phyloP scores from a whole-genome alignment of 1,284 basidiomycete species.

The Anthracocystis walkeri region DNA sequence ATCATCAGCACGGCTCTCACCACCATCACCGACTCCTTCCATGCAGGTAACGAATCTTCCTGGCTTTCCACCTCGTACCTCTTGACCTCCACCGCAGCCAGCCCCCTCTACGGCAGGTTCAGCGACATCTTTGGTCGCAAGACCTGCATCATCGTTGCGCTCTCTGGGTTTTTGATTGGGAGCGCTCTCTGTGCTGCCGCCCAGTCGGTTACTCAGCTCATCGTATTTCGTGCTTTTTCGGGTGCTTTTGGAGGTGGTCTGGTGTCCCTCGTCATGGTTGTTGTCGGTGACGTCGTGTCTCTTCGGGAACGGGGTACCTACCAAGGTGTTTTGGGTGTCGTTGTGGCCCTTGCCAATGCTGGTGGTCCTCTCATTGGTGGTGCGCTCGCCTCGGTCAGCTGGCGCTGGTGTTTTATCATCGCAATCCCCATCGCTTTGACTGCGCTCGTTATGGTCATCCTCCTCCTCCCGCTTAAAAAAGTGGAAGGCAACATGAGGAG shows the following conservation, averaged over 20 bases:
- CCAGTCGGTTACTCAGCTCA: constrained; percentile 76
- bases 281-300: constrained; percentile 56
- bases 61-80: constrained; percentile 72
- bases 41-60: constrained; percentile 69
- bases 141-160: constrained; percentile 75
- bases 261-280: constrained; percentile 75
- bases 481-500: constrained; percentile 43
- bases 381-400: constrained; percentile 39
- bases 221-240: constrained; percentile 78
- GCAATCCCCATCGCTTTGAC: constrained; percentile 40
- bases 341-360: constrained; percentile 52
- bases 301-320: constrained; percentile 57
- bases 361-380: constrained; percentile 59
- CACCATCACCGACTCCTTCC: constrained; percentile 58
- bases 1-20: constrained; percentile 69
- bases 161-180: constrained; percentile 74
- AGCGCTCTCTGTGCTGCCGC: constrained; percentile 68
- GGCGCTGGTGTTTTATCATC: constrained; percentile 53
- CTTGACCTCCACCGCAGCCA: constrained; percentile 69
- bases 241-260: constrained; percentile 79
- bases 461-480: constrained; percentile 50
- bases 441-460: constrained; percentile 35
- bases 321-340: constrained; percentile 55
- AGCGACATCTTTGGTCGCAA: constrained; percentile 79
- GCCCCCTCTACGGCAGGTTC: constrained; percentile 71